These are phyloP conservation scores for Lupinus albus DNA, from an alignment of 306 rosid genomes.

Conservation along the genomic window DNA sequence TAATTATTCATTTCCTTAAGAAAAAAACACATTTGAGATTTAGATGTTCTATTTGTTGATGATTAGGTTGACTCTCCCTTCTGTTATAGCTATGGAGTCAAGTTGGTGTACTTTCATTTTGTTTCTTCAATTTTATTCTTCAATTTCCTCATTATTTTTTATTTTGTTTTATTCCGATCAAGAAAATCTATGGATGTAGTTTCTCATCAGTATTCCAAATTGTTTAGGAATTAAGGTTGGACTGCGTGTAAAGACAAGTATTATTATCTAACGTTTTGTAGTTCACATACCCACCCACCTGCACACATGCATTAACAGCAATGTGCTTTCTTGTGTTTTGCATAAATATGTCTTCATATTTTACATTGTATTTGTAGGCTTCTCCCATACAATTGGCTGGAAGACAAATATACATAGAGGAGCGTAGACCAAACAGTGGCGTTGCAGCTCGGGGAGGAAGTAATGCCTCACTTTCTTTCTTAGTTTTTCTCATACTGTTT, in stretches of 20 bases:
- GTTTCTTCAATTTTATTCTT: constrained; percentile 15
- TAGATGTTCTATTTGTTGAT: constrained; percentile 16
- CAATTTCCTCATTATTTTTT: constrained; percentile 7
- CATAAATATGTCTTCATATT: constrained; percentile 1
- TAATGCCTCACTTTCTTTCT: constrained; percentile 45
- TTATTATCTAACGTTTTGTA: not conserved
- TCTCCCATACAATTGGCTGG: constrained; percentile 90
- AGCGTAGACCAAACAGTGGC: constrained; percentile 81
- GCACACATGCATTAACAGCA: too few relatives aligned
- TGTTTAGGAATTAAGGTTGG: not conserved
- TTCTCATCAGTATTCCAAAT: not conserved
- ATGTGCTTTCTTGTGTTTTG: not conserved
- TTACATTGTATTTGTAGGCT: constrained; percentile 58
- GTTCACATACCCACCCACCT: too few relatives aligned
- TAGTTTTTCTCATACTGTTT: constrained; percentile 15
- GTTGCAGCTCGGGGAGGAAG: constrained; percentile 81
- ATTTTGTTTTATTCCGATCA: too few relatives aligned
- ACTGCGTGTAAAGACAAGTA: not conserved
- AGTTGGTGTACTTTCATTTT: constrained; percentile 1
- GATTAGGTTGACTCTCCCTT: constrained; percentile 26
- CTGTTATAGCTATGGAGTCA: not conserved
- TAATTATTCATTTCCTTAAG: not conserved
- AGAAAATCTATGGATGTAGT: not conserved
- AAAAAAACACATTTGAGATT: not conserved
- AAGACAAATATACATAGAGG: constrained; percentile 87